A percentile compares a stretch with the other conserved stretches of the same genome.
These are phyloP conservation scores for Pseudocercospora macadamiae DNA, from an alignment of 2,329 filamentous ascomycete species.

Conservation along the genomic window DNA sequence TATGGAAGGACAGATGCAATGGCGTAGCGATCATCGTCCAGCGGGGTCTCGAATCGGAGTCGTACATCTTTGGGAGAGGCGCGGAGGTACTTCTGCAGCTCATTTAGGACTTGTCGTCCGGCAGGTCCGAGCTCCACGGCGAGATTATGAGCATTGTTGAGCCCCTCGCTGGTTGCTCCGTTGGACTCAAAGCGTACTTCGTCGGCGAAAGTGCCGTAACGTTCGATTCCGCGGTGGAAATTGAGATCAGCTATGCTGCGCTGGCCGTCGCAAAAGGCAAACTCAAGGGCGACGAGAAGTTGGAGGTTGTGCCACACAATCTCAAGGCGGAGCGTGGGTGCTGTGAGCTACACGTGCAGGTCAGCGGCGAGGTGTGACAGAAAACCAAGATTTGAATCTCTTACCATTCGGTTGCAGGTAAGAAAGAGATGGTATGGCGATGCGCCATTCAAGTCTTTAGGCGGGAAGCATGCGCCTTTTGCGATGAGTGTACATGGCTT, in stretches of 20 bases:
- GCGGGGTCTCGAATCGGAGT: conserved; percentile 10
- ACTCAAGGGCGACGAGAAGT: conserved; percentile 3
- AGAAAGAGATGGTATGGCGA: background rate
- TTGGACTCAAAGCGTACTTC: conserved; percentile 11
- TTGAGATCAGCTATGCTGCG: background rate
- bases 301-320: conserved; percentile 3
- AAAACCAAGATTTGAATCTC: background rate
- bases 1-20: conserved; percentile 16
- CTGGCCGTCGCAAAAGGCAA: conserved; percentile 2
- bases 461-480: background rate
- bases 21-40: conserved; percentile 1
- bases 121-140: background rate
- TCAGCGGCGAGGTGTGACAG: conserved; percentile 2
- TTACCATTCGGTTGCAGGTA: conserved; percentile 15
- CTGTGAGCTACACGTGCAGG: conserved; percentile 11
- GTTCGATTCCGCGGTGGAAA: background rate
- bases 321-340: conserved; percentile 17
- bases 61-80: conserved; percentile 6
- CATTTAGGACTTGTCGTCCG: background rate
- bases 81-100: conserved; percentile 7
- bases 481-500: conserved; percentile 12
- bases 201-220: conserved; percentile 2
- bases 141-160: conserved; percentile 11
- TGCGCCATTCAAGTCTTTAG: background rate
- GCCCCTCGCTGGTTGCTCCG: conserved; percentile 13